Conservation (phyloP, 768 basidiomycete species). For the Daedalea quercina region DNA sequence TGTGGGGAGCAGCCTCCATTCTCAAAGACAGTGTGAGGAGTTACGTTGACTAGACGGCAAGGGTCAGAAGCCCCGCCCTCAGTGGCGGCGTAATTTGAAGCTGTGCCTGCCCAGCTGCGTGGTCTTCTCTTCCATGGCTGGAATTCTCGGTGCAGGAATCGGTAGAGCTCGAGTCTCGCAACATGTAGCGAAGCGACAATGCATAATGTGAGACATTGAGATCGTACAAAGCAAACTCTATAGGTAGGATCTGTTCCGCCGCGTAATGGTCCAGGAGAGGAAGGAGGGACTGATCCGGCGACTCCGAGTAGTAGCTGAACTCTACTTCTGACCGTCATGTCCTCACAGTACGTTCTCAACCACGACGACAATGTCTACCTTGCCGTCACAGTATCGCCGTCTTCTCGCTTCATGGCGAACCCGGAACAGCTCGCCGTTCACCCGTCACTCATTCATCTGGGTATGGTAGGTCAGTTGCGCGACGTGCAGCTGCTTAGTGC, state of each 20-base stretch:
- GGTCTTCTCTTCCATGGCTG: too few relatives aligned
- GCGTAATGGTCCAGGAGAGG: too few relatives aligned
- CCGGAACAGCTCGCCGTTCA: constrained; percentile 29
- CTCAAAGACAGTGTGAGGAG: too few relatives aligned
- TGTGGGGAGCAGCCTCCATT: neutral
- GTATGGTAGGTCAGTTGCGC: constrained; percentile 34
- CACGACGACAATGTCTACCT: constrained; percentile 36
- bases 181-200: too few relatives aligned
- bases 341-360: constrained; percentile 23
- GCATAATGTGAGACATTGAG: too few relatives aligned
- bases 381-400: constrained; percentile 33
- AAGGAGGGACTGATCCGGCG: neutral
- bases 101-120: too few relatives aligned
- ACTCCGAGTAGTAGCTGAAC: neutral
- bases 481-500: constrained; percentile 42
- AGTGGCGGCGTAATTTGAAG: too few relatives aligned
- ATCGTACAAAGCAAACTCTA: neutral
- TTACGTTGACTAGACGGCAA: too few relatives aligned
- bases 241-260: neutral
- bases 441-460: constrained; percentile 30
- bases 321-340: constrained; percentile 14
- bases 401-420: constrained; percentile 25
- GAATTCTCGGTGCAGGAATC: too few relatives aligned
- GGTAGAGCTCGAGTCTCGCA: too few relatives aligned
- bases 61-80: too few relatives aligned